Conservation (phyloP, 768 basidiomycete species). For the Auriscalpium vulgare region DNA sequence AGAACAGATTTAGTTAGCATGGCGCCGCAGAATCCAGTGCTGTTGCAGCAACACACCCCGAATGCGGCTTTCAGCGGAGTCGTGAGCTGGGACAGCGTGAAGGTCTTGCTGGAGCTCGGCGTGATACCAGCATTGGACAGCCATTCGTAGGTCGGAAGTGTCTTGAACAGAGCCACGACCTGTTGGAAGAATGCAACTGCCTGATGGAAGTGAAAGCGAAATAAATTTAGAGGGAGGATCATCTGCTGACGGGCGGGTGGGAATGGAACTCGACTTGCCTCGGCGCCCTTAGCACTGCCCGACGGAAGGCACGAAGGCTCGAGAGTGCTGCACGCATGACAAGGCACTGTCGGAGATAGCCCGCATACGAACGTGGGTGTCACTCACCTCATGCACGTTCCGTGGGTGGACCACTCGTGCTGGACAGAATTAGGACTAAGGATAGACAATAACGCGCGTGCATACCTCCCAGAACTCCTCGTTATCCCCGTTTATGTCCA, state of each 20-base stretch:
- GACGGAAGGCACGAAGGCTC: slow-evolving; percentile 48
- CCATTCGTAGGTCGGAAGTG: slow-evolving; percentile 69
- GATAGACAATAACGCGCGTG: not conserved
- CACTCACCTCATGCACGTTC: slow-evolving; percentile 34
- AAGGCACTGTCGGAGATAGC: not conserved
- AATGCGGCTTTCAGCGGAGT: slow-evolving; percentile 47
- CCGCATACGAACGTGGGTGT: not conserved
- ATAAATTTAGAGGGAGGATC: not conserved
- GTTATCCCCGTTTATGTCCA: slow-evolving; percentile 49
- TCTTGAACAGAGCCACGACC: slow-evolving; percentile 54
- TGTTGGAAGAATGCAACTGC: slow-evolving; percentile 60
- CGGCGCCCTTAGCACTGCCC: slow-evolving; percentile 52
- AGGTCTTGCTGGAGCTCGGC: slow-evolving; percentile 51
- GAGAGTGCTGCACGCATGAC: slow-evolving; percentile 40
- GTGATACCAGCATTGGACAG: slow-evolving; percentile 66
- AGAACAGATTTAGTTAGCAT: not conserved
- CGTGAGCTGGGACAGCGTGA: slow-evolving; percentile 45
- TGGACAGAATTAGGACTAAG: slow-evolving; percentile 16
- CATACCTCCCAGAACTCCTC: slow-evolving; percentile 65
- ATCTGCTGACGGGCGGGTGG: not conserved
- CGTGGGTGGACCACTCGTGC: slow-evolving; percentile 70
- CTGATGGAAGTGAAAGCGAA: slow-evolving; percentile 22
- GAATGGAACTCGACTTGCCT: slow-evolving; percentile 28
- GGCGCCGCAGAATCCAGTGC: too few relatives aligned
- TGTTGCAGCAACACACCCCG: slow-evolving; percentile 30